phyloP scores from a whole-genome alignment of 768 basidiomycete species.

The Suillus bovinus region DNA sequence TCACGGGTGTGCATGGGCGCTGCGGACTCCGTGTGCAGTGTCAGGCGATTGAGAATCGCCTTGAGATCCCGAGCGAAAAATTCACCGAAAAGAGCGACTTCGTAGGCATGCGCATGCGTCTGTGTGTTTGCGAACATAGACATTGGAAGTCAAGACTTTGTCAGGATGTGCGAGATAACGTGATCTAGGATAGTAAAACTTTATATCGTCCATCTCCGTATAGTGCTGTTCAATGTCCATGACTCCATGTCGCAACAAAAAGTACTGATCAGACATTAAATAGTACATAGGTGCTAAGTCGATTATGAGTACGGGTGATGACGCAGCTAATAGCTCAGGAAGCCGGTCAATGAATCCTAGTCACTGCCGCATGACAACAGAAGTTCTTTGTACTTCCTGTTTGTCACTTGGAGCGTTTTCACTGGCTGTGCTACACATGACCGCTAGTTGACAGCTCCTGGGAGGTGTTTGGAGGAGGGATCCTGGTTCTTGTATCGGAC shows the following conservation, averaged over 20 bases:
- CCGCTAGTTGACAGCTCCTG: background rate
- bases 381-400: background rate
- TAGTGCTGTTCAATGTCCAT: too few relatives aligned
- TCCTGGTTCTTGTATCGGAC: background rate
- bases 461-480: background rate
- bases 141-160: background rate
- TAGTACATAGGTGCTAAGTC: background rate
- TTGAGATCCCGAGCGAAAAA: slow-evolving; percentile 78
- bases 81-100: slow-evolving; percentile 81
- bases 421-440: background rate
- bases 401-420: background rate
- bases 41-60: slow-evolving; percentile 77
- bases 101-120: slow-evolving; percentile 58
- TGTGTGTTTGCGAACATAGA: slow-evolving; percentile 24
- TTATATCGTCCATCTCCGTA: too few relatives aligned
- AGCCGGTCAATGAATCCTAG: background rate
- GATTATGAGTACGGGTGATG: background rate
- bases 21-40: slow-evolving; percentile 79
- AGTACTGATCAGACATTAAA: background rate
- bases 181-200: background rate
- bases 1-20: slow-evolving; percentile 73
- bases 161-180: background rate
- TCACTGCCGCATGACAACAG: background rate
- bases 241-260: background rate
- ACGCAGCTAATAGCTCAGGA: background rate